phyloP scores from a whole-genome alignment of 2,329 filamentous ascomycete genomes.

The Aspergillus sojae region DNA sequence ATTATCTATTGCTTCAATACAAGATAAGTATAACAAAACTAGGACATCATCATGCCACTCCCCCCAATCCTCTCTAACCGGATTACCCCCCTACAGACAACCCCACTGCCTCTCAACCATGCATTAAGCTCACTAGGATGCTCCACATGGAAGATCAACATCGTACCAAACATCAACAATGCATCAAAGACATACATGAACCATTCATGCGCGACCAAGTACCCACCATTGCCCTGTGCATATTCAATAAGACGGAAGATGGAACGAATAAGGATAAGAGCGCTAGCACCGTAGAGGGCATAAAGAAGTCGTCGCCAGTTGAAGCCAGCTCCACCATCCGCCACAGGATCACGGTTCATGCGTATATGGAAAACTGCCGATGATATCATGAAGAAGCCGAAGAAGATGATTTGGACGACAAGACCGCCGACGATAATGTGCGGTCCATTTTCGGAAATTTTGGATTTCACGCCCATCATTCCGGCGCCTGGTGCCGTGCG shows the following conservation, averaged over 20 bases:
- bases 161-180: conserved; percentile 17
- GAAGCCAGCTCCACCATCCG: not conserved
- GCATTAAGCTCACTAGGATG: conserved; percentile 8
- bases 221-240: conserved; percentile 10
- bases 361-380: conserved; percentile 12
- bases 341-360: conserved; percentile 6
- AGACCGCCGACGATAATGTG: conserved; percentile 58
- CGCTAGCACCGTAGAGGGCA: conserved; percentile 14
- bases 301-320: conserved; percentile 15
- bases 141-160: conserved; percentile 14
- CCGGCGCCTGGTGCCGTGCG: not conserved
- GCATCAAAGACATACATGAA: conserved; percentile 23
- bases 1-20: not conserved
- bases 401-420: conserved; percentile 61
- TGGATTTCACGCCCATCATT: not conserved
- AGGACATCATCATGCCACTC: conserved; percentile 1
- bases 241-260: conserved; percentile 17
- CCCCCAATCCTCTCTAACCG: not conserved
- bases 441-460: not conserved
- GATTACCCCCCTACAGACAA: not conserved
- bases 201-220: conserved; percentile 10
- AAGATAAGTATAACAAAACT: fast-evolving
- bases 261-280: conserved; percentile 18
- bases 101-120: not conserved
- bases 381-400: conserved; percentile 56